Evolutionary conservation across 1,284 basidiomycete genomes (phyloP).

Genomic region (Neotropicomus parvogracilis): DNA sequence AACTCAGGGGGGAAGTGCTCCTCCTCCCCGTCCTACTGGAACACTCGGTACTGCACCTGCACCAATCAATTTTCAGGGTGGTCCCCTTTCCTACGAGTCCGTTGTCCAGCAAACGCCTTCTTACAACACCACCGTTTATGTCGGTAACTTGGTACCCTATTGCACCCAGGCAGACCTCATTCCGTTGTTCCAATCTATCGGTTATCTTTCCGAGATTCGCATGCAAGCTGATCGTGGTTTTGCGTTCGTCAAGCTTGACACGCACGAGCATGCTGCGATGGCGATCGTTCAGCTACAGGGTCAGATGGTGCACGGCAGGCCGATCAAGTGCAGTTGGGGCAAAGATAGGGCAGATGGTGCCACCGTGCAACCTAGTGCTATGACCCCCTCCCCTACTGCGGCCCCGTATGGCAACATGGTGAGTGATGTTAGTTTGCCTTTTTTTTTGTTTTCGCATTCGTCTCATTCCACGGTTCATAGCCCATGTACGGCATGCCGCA

Average conservation of each 20-base stretch:
- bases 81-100: constrained; percentile 82
- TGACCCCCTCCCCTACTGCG: constrained; percentile 65
- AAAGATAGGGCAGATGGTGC: constrained; percentile 84
- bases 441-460: constrained; percentile 4
- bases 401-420: constrained; percentile 75
- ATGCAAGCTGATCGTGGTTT: constrained; percentile 98
- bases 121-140: constrained; percentile 95
- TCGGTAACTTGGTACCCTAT: constrained; percentile 96
- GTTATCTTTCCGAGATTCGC: constrained; percentile 95
- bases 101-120: constrained; percentile 87
- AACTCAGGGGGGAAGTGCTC: constrained; percentile 63
- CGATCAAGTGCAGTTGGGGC: constrained; percentile 98
- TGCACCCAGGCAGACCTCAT: constrained; percentile 94
- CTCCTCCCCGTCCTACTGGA: constrained; percentile 46
- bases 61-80: constrained; percentile 82
- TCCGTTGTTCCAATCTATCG: constrained; percentile 94
- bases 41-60: constrained; percentile 63
- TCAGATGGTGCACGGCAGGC: constrained; percentile 91
- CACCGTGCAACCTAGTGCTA: constrained; percentile 47
- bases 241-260: constrained; percentile 97
- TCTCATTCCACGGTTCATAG: constrained; percentile 34
- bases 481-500: constrained; percentile 87
- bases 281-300: constrained; percentile 95
- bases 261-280: constrained; percentile 95
- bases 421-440: constrained; percentile 23